These are phyloP conservation scores for Isabelozyma pseudorhagii DNA, from an alignment of 805 yeast genomes.

Conservation along the genomic window DNA sequence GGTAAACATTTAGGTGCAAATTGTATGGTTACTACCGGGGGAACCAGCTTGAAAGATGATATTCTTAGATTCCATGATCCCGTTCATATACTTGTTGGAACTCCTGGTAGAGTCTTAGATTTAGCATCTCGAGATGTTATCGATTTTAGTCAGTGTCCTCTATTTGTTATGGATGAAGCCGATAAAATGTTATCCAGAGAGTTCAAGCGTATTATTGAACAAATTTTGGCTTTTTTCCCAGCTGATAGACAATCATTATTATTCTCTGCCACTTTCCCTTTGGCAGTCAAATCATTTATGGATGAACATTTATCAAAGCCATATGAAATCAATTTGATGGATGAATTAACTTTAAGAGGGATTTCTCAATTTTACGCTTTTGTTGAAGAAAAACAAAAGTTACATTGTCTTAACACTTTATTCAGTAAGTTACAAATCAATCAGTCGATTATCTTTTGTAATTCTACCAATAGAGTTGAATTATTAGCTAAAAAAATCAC, in stretches of 20 bases:
- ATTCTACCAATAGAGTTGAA: conserved; percentile 95
- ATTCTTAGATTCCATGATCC: conserved; percentile 89
- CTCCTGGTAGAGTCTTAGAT: conserved; percentile 96
- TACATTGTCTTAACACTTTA: conserved; percentile 92
- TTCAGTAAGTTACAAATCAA: conserved; percentile 93
- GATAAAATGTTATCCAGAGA: conserved; percentile 94
- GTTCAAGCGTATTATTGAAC: conserved; percentile 82
- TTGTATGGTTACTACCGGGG: conserved; percentile 98
- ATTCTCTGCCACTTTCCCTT: conserved; percentile 95
- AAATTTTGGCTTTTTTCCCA: conserved; percentile 80
- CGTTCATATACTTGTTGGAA: conserved; percentile 92
- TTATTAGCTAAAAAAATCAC: conserved; percentile 93
- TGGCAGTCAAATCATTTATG: conserved; percentile 90
- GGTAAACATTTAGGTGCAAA: conserved; percentile 91
- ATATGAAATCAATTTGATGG: conserved; percentile 95
- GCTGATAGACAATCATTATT: conserved; percentile 67
- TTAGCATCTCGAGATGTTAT: conserved; percentile 86
- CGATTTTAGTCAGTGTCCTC: conserved; percentile 78
- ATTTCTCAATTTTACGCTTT: conserved; percentile 98
- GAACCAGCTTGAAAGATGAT: conserved; percentile 91
- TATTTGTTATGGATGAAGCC: conserved; percentile 98
- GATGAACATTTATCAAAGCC: conserved; percentile 87
- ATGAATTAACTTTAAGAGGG: conserved; percentile 93
- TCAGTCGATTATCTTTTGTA: conserved; percentile 95
- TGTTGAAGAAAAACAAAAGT: conserved; percentile 93